Conservation (phyloP, 768 basidiomycete genomes). For the Termitomyces sp. region DNA sequence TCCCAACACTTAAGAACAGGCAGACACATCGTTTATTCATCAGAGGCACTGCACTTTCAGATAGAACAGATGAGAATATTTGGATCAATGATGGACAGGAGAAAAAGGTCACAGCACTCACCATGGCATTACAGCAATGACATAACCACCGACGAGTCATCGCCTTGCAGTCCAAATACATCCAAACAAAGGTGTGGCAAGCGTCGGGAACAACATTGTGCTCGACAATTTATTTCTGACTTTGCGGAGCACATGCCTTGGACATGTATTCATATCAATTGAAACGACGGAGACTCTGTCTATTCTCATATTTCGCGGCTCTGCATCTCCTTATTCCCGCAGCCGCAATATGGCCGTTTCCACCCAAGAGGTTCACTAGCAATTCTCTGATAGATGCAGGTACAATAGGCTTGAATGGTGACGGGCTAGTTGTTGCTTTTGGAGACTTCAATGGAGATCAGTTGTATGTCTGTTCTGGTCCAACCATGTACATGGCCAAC, state of each 20-base stretch:
- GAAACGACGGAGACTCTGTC: conserved; percentile 5
- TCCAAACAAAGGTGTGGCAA: conserved; percentile 2
- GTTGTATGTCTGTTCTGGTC: conserved; percentile 52
- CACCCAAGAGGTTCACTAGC: conserved; percentile 76
- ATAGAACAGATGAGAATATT: not conserved
- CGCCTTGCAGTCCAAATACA: conserved; percentile 1
- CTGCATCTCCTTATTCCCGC: conserved; percentile 4
- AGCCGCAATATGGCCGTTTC: conserved; percentile 69
- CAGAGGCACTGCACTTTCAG: not conserved
- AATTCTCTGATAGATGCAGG: conserved; percentile 81
- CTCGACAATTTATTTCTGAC: not conserved
- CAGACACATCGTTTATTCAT: not conserved
- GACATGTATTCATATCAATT: conserved; percentile 8
- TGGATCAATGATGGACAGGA: not conserved
- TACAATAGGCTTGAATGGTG: conserved; percentile 66
- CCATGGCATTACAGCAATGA: not conserved
- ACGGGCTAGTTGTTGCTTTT: conserved; percentile 76
- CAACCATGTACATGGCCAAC: not conserved
- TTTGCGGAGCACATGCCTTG: conserved; percentile 2
- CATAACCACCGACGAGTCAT: not conserved
- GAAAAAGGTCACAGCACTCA: too few species aligned
- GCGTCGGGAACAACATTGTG: not conserved
- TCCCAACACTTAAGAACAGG: not conserved
- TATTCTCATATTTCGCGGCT: not conserved
- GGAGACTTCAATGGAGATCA: conserved; percentile 98